Conservation (phyloP, 176 grass and related monocot species). For the Cenchrus americanus region DNA sequence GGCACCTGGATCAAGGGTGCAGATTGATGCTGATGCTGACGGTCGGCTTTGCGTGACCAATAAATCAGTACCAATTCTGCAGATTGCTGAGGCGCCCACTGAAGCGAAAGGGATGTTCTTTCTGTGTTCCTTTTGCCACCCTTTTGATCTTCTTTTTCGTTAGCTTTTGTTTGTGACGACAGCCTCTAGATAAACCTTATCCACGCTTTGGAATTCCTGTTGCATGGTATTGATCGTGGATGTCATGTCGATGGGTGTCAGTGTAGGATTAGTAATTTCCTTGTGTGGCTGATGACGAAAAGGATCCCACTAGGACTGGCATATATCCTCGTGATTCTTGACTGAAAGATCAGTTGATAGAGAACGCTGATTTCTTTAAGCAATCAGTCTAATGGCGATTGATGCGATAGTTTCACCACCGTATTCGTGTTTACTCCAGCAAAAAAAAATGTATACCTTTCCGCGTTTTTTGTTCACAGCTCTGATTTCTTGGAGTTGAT, state of each 20-base stretch:
- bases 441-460: background rate
- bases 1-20: background rate
- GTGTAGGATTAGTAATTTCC: background rate
- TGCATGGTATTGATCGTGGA: background rate
- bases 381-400: background rate
- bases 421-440: background rate
- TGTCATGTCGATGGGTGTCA: background rate
- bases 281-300: background rate
- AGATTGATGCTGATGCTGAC: background rate
- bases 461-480: background rate
- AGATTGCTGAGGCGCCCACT: background rate
- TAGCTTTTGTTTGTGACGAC: background rate
- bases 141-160: conserved; percentile 12
- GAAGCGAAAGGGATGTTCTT: background rate
- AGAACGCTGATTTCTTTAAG: background rate
- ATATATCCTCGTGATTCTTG: conserved; percentile 14
- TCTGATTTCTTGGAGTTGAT: background rate
- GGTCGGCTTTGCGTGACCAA: background rate
- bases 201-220: background rate
- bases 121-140: background rate
- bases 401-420: background rate
- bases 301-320: background rate
- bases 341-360: background rate
- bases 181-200: background rate
- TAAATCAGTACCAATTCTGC: background rate